phyloP scores from a whole-genome alignment of 2,329 filamentous ascomycete species.

The Fusarium brevicatenulatum region DNA sequence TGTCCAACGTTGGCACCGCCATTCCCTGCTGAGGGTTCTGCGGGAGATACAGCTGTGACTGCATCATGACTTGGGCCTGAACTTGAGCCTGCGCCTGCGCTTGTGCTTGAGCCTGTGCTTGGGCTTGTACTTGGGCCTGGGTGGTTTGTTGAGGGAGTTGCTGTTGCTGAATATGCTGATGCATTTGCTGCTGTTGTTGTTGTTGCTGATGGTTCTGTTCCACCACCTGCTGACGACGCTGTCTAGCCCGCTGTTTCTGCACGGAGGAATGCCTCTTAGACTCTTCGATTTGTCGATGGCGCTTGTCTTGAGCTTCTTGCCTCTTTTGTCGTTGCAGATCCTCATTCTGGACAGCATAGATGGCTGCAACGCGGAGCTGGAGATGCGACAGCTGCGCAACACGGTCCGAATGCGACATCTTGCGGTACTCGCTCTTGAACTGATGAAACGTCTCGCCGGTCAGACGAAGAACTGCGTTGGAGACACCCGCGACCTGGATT shows the following conservation, averaged over 20 bases:
- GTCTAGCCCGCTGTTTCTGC: conserved; percentile 42
- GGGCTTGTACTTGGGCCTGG: conserved; percentile 43
- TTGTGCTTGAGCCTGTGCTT: conserved; percentile 40
- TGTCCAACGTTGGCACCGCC: conserved; percentile 43
- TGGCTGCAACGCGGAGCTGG: conserved; percentile 56
- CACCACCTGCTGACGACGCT: conserved; percentile 41
- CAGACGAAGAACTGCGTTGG: conserved; percentile 51
- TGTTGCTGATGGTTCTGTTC: conserved; percentile 43
- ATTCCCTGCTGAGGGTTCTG: conserved; percentile 42
- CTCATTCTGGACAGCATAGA: conserved; percentile 58
- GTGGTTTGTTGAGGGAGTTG: conserved; percentile 38
- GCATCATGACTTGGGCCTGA: conserved; percentile 43
- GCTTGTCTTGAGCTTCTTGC: conserved; percentile 51
- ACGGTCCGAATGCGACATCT: conserved; percentile 54
- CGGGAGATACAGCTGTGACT: conserved; percentile 45
- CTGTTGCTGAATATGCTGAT: conserved; percentile 42
- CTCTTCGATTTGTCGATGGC: conserved; percentile 53
- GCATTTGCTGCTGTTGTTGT: conserved; percentile 28
- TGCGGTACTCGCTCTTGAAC: conserved; percentile 56
- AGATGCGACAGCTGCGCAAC: conserved; percentile 53
- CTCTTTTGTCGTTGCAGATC: conserved; percentile 54
- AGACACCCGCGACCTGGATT: conserved; percentile 54
- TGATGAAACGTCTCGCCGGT: conserved; percentile 57
- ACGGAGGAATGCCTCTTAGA: conserved; percentile 41
- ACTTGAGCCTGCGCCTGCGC: conserved; percentile 39